Conservation (phyloP, 2,329 filamentous ascomycete species). For the Aspergillus pseudoterreus region DNA sequence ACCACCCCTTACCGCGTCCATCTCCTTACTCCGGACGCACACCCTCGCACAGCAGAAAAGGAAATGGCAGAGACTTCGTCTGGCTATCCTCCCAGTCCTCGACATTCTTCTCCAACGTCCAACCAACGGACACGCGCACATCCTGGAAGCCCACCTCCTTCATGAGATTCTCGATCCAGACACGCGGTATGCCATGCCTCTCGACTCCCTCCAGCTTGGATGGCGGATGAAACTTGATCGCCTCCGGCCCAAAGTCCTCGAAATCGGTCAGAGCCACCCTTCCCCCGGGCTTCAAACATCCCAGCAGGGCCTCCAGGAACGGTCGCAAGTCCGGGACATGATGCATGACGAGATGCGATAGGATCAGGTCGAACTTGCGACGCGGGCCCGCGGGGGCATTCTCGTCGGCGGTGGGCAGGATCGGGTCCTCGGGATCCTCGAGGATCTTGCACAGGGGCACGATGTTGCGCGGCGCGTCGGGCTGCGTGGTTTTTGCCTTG, state of each 20-base stretch:
- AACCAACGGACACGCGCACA: slow-evolving; percentile 47
- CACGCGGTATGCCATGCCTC: slow-evolving; percentile 48
- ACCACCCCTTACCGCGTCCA: not conserved
- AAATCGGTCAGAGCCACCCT: slow-evolving; percentile 55
- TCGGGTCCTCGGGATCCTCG: slow-evolving; percentile 47
- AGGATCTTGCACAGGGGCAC: slow-evolving; percentile 46
- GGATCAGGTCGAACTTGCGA: slow-evolving; percentile 49
- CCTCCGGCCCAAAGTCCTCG: slow-evolving; percentile 53
- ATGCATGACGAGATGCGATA: slow-evolving; percentile 54
- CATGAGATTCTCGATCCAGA: slow-evolving; percentile 43
- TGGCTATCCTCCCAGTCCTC: slow-evolving; percentile 44
- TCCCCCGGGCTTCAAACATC: slow-evolving; percentile 48
- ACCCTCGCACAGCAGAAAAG: slow-evolving; percentile 42
- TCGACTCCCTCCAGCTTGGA: slow-evolving; percentile 53
- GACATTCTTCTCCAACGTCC: slow-evolving; percentile 49
- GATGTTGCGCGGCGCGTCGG: slow-evolving; percentile 40
- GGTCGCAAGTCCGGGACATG: slow-evolving; percentile 48
- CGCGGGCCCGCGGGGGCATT: slow-evolving; percentile 23
- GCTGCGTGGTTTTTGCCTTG: slow-evolving; percentile 38
- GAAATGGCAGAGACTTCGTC: slow-evolving; percentile 38
- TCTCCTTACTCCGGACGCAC: slow-evolving; percentile 4
- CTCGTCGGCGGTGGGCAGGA: slow-evolving; percentile 34
- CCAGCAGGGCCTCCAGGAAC: slow-evolving; percentile 46
- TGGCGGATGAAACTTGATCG: slow-evolving; percentile 51
- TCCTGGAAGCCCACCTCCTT: slow-evolving; percentile 48